Percentiles rank a stretch among this genome's conserved stretches.
phyloP scores from a whole-genome alignment of 331 rosid species.

The Dryas integrifolia region DNA sequence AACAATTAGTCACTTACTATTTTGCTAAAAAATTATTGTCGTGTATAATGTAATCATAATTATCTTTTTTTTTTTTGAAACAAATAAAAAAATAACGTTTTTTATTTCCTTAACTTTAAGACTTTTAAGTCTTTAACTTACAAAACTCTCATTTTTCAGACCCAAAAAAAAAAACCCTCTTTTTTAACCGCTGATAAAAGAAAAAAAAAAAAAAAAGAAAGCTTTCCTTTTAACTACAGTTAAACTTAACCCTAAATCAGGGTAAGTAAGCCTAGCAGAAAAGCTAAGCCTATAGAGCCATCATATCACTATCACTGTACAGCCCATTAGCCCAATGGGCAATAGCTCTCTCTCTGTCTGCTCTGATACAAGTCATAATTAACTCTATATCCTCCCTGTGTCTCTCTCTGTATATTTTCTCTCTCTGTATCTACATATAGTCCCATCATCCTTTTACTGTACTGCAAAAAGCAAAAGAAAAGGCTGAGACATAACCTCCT shows the following conservation, averaged over 20 bases:
- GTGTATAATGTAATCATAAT: too few relatives aligned
- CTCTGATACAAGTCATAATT: conserved; percentile 75
- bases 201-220: neutral
- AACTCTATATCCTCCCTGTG: conserved; percentile 37
- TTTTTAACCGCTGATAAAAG: neutral
- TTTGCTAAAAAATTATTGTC: too few relatives aligned
- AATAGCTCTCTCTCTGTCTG: conserved; percentile 18
- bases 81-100: too few relatives aligned
- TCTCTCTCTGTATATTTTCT: conserved; percentile 15
- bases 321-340: conserved; percentile 25
- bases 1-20: too few relatives aligned
- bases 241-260: conserved; percentile 17
- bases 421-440: conserved; percentile 36
- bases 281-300: conserved; percentile 8
- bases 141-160: too few relatives aligned
- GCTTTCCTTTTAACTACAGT: conserved; percentile 11
- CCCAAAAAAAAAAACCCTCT: neutral
- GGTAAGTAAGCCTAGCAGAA: conserved; percentile 1
- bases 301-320: neutral
- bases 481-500: conserved; percentile 21
- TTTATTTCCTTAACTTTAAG: too few relatives aligned
- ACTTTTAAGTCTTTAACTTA: too few relatives aligned
- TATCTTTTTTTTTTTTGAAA: too few relatives aligned
- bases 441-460: conserved; percentile 48
- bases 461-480: conserved; percentile 45